A percentile compares a stretch with the other conserved stretches of the same genome.
Evolutionary conservation across 2,329 filamentous ascomycete genomes (phyloP).

Genomic region (Pseudocercospora cruenta): DNA sequence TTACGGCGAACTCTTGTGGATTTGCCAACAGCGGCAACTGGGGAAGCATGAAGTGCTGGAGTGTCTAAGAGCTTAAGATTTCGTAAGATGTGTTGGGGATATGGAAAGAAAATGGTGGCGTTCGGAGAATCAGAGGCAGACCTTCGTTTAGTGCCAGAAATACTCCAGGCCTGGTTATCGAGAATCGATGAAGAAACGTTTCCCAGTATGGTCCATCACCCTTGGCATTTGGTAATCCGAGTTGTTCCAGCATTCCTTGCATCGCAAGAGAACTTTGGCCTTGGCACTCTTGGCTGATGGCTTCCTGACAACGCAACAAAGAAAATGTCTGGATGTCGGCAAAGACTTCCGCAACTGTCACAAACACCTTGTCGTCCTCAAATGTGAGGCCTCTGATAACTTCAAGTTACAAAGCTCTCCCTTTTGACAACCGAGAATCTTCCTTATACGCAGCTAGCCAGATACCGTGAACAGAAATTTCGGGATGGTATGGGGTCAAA

Average conservation of each 20-base stretch:
- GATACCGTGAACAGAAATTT: background rate
- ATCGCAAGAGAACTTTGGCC: background rate
- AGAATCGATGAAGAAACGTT: background rate
- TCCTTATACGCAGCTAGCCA: background rate
- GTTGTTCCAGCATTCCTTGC: background rate
- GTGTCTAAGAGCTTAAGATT: background rate
- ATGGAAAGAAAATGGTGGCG: too few relatives aligned
- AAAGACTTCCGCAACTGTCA: background rate
- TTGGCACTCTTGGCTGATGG: constrained; percentile 4
- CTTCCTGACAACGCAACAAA: background rate
- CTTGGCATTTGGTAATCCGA: background rate
- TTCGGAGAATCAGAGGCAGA: background rate
- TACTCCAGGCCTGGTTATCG: background rate
- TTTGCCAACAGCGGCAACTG: background rate
- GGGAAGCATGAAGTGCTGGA: constrained; percentile 2
- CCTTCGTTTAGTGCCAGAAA: background rate
- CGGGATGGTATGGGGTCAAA: constrained; percentile 3
- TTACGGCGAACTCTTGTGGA: background rate
- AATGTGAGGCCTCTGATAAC: background rate
- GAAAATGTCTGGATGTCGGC: background rate
- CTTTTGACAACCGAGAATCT: background rate
- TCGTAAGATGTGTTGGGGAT: background rate
- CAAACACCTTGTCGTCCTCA: background rate
- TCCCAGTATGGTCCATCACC: background rate
- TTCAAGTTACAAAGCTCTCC: background rate